Percentiles rank a stretch among this genome's conserved stretches.
Conservation (phyloP, 2,329 filamentous ascomycete species). For the Fusarium tanahbumbuense region DNA sequence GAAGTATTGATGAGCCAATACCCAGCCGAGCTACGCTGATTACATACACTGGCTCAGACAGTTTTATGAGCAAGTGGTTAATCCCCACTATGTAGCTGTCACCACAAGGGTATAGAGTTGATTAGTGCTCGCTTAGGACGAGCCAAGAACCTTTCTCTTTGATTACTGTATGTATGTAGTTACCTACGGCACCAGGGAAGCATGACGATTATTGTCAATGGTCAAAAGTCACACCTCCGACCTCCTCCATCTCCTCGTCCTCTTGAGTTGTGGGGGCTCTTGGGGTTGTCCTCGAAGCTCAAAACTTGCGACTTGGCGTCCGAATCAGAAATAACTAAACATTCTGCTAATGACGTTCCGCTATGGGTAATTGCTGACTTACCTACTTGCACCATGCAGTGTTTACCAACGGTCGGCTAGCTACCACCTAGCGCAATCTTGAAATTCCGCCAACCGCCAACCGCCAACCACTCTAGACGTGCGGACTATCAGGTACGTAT, state of each 20-base stretch:
- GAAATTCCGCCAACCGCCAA: slow-evolving; percentile 16
- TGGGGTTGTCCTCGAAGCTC: neutral
- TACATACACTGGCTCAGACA: neutral
- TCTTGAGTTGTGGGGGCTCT: slow-evolving; percentile 1
- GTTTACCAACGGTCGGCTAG: slow-evolving; percentile 32
- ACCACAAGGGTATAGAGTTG: slow-evolving; percentile 40
- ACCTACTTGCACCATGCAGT: neutral
- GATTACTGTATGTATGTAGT: slow-evolving; percentile 10
- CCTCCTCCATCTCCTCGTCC: neutral
- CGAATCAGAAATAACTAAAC: neutral
- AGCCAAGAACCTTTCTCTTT: slow-evolving; percentile 17
- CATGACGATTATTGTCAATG: neutral
- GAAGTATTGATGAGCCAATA: neutral
- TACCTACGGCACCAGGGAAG: slow-evolving; percentile 27
- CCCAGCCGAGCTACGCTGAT: neutral
- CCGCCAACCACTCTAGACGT: slow-evolving; percentile 17
- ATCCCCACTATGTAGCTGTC: slow-evolving; percentile 42
- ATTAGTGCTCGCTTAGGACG: slow-evolving; percentile 33
- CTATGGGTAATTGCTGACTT: slow-evolving; percentile 2
- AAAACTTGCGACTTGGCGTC: slow-evolving; percentile 14
- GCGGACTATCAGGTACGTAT: slow-evolving; percentile 11
- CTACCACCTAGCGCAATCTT: slow-evolving; percentile 35
- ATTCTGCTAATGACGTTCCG: slow-evolving; percentile 26
- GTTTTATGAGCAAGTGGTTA: slow-evolving; percentile 26
- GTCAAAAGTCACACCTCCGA: neutral